Percentiles rank a stretch among this genome's conserved stretches.
phyloP scores from a whole-genome alignment of 768 basidiomycete genomes.

The Grammothele lineata region DNA sequence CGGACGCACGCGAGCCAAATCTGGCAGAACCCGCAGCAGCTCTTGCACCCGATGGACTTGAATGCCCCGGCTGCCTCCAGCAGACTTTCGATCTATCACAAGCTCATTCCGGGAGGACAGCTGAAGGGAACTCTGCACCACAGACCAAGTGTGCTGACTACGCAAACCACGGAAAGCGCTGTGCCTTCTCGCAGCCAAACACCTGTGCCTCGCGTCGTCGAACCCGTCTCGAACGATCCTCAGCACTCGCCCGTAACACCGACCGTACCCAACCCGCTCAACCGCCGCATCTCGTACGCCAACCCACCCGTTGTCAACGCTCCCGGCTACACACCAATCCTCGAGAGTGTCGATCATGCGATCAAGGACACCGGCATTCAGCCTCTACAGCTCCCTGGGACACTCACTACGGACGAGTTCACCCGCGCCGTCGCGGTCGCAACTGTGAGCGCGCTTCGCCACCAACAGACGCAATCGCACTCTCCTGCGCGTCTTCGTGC shows the following conservation, averaged over 20 bases:
- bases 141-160: conserved; percentile 42
- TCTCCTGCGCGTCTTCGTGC: conserved; percentile 44
- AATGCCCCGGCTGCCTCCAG: conserved; percentile 37
- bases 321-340: conserved; percentile 53
- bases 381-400: conserved; percentile 45
- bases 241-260: background rate
- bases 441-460: conserved; percentile 85
- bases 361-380: conserved; percentile 56
- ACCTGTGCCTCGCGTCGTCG: conserved; percentile 19
- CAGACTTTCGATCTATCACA: conserved; percentile 65
- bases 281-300: conserved; percentile 51
- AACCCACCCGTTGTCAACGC: conserved; percentile 24
- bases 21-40: conserved; percentile 94
- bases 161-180: conserved; percentile 24
- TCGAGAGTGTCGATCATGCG: conserved; percentile 76
- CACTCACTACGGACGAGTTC: conserved; percentile 82
- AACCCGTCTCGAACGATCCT: background rate
- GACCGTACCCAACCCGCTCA: background rate
- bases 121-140: no score
- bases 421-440: conserved; percentile 92
- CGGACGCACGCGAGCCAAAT: conserved; percentile 97
- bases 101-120: conserved; percentile 37
- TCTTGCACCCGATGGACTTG: conserved; percentile 65
- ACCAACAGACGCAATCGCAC: conserved; percentile 59
- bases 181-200: conserved; percentile 36